A percentile compares a stretch with the other conserved stretches of the same genome.
Evolutionary conservation across 106 monocot species (phyloP).

Genomic region (Gastrodia elata): DNA sequence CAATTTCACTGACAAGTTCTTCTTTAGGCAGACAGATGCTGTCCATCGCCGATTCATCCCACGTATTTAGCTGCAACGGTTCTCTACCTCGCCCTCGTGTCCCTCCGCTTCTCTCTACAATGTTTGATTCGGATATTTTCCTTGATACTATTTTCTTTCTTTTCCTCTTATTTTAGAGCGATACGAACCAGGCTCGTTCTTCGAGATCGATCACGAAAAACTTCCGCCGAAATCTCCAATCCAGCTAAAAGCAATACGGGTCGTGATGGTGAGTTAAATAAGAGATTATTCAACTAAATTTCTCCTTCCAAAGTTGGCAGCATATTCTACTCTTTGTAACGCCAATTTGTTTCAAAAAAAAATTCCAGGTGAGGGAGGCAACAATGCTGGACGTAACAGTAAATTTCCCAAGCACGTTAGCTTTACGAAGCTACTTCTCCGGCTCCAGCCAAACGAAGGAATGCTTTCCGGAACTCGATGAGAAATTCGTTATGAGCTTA

Average conservation of each 20-base stretch:
- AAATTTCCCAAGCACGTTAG: conserved; percentile 59
- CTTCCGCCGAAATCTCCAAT: conserved; percentile 75
- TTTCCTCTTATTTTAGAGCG: conserved; percentile 4
- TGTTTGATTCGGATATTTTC: neutral
- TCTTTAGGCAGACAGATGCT: conserved; percentile 24
- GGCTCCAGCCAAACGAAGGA: neutral
- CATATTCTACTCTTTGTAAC: neutral
- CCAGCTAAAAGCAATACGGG: conserved; percentile 66
- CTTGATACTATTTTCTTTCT: neutral
- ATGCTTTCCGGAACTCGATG: conserved; percentile 64
- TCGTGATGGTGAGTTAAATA: conserved; percentile 71
- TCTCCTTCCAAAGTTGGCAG: neutral
- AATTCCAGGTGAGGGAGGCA: conserved; percentile 46
- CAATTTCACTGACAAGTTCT: neutral
- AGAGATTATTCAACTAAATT: neutral
- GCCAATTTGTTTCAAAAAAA: neutral
- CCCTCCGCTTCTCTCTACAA: neutral
- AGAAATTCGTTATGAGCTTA: conserved; percentile 78
- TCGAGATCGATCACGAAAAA: conserved; percentile 72
- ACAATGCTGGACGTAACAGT: conserved; percentile 54
- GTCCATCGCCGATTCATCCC: conserved; percentile 14
- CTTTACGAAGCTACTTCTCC: conserved; percentile 54
- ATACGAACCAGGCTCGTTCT: conserved; percentile 41
- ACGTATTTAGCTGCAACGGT: conserved; percentile 16
- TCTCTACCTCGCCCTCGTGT: conserved; percentile 2